Conservation (phyloP, 352 stramenopile genomes). For the Globisporangium nagaii region DNA sequence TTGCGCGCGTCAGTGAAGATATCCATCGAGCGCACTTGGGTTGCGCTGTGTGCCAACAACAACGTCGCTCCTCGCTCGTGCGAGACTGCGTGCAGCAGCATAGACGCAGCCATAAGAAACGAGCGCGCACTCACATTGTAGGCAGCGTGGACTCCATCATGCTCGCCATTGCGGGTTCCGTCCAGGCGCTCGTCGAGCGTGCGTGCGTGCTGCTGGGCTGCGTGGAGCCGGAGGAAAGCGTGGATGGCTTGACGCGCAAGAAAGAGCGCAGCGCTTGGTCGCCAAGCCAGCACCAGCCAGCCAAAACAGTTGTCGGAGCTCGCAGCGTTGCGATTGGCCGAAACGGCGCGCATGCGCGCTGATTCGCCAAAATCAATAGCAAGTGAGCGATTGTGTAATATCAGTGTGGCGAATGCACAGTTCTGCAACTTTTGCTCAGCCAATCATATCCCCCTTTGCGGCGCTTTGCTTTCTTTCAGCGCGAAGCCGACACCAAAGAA, state of each 20-base stretch:
- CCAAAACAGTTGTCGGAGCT: slow-evolving; percentile 7
- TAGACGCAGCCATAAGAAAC: neutral
- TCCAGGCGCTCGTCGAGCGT: too few species aligned
- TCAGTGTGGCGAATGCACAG: too few species aligned
- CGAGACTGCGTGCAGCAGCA: too few species aligned
- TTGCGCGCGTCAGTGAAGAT: neutral
- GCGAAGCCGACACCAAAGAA: neutral
- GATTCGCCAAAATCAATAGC: too few species aligned
- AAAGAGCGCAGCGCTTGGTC: neutral
- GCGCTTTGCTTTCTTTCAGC: neutral
- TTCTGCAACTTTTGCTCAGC: too few species aligned
- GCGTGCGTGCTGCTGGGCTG: too few species aligned
- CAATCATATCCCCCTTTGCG: too few species aligned
- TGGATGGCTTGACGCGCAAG: slow-evolving; percentile 5
- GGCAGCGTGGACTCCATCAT: slow-evolving; percentile 70
- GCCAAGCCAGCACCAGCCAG: slow-evolving; percentile 22
- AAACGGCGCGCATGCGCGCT: too few species aligned
- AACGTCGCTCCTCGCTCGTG: neutral
- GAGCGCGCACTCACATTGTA: slow-evolving; percentile 44
- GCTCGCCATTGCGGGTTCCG: slow-evolving; percentile 29
- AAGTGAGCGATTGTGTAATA: too few species aligned
- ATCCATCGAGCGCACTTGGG: neutral
- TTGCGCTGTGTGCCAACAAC: too few species aligned
- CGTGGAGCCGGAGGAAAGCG: neutral
- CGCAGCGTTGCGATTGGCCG: too few species aligned